Evolutionary conservation across 345 rosid species (phyloP), one percentile per base, ranked within the genome.

Genomic region (Heritiera littoralis): DNA sequence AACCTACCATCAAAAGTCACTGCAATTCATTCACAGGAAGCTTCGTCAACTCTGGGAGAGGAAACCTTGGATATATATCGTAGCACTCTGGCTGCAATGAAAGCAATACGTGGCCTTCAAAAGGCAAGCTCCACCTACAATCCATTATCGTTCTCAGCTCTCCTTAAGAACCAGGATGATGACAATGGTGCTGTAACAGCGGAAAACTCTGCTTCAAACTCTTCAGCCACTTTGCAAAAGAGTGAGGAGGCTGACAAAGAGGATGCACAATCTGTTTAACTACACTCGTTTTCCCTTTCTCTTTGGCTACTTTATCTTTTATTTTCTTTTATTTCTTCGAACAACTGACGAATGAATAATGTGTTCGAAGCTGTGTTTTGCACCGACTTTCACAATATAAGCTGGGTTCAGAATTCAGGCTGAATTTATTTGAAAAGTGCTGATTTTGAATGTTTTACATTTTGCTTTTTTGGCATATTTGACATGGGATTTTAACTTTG

Each of bases 51-150:
- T 30, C 88, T 90, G 0, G 95, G 91, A 20, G 84, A 90, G 75
- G 95, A 89, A 67, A 86, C 91, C 23, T 83, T 86, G 35, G 93
- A 91, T 81, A 86, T 93, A 28, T 95, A 95, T 75, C 87, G 95
- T 52, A 88, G 98, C 82, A 95, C 98, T 63, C 93, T 95, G 64
- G 98, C 98, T 74, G 98, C 98, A 38, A 93, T 95, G 95, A 89
- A 89, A 83, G 92, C 98, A 3, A 92, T 95, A 60, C 83, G 84
- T 49, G 97, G 98, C 77, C 93, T 95, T 78, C 93, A 85, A 78
- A 93, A 89, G 83, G 94, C 94, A 35, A 95, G 98, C 87, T 95
- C 98, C n/a, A 95, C 98, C 1, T 86, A 78, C 67, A 90, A 90
- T 81, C 98, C 98, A 1, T 68, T 92, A 64, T 94, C 97, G 0